Percentiles rank a stretch among this genome's conserved stretches.
These are phyloP conservation scores for Crithidia thermophila DNA, from an alignment of 208 protist species.

Conservation along the genomic window DNA sequence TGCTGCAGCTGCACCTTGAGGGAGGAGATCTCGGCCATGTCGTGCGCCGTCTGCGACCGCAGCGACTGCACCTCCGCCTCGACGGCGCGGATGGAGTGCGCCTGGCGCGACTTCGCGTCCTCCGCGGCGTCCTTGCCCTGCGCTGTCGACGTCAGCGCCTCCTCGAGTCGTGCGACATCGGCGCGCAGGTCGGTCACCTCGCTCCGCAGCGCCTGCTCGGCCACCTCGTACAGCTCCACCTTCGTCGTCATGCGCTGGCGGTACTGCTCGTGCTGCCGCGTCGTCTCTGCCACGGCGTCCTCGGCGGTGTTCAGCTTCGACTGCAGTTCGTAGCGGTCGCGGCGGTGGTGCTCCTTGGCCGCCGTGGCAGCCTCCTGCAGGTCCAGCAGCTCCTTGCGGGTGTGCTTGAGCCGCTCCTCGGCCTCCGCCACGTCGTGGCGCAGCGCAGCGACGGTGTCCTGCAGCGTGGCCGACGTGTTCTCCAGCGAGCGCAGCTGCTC, in stretches of 20 bases:
- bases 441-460: slow-evolving; percentile 30
- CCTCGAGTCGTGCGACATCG: slow-evolving; percentile 40
- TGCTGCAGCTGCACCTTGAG: slow-evolving; percentile 53
- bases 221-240: slow-evolving; percentile 49
- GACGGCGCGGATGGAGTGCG: slow-evolving; percentile 31
- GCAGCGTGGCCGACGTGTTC: slow-evolving; percentile 35
- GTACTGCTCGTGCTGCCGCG: slow-evolving; percentile 37
- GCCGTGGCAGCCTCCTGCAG: slow-evolving; percentile 34
- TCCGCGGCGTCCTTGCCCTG: slow-evolving; percentile 38
- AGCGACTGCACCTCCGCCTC: slow-evolving; percentile 48
- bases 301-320: slow-evolving; percentile 39
- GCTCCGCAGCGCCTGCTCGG: slow-evolving; percentile 47
- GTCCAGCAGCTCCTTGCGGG: slow-evolving; percentile 37
- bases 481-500: slow-evolving; percentile 35
- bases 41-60: slow-evolving; percentile 33
- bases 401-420: slow-evolving; percentile 31
- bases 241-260: slow-evolving; percentile 38
- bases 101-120: slow-evolving; percentile 41
- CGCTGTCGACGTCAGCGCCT: slow-evolving; percentile 31
- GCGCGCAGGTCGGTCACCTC: slow-evolving; percentile 51
- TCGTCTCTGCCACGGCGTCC: slow-evolving; percentile 38
- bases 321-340: slow-evolving; percentile 44
- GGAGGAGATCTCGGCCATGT: slow-evolving; percentile 37
- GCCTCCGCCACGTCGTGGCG: slow-evolving; percentile 31
- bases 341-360: slow-evolving; percentile 49